Base-by-base conservation (phyloP, 805 yeast species). In the Teunomyces panamensis region DNA sequence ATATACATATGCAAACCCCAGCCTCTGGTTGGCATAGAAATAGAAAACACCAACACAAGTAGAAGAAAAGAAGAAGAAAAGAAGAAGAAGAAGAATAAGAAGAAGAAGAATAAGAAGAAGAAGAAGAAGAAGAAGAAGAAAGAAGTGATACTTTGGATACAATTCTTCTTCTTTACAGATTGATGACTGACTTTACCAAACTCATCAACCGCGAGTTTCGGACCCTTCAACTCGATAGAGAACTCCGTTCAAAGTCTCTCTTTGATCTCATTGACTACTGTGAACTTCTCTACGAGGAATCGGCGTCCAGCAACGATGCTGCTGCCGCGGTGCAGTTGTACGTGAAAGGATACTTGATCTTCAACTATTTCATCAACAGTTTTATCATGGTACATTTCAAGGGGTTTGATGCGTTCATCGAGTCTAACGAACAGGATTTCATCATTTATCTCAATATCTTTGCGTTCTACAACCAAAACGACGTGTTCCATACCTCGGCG, bases 231-330 rank as follows among this genome's bases (percentile, higher is more conserved):
- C 53, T 65, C n/a, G 75, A 72, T 49, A 26, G 48, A 1, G 50
- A 47, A 9, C 49, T 71, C 10, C 51, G 55, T 35, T 46, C 55
- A 14, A 70, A 67, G 58, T 66, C 73, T 20, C 60, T 69, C 13
- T 72, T 73, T 53, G 78, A 71, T 49, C 56, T 73, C 17, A 69
- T 73, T 13, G 78, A 73, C 48, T 59, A 64, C 51, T 72, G 76
- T 54, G 71, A 68, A 36, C 47, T 58, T 33, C 56, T 72, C 11
- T 71, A 69, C 48, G 78, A 73, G 48, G 49, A 62, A 47, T 64
- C 64, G 58, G 43, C 45, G 2, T 28, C 30, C 11, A 13, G 39
- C 17, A 30, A 28, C 16, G 48, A 33, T 13, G 47, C 44, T 11
- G 24, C 41, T 17, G 44, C 43, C 14, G 29, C 45, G 37, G 43